A percentile compares a stretch with the other conserved stretches of the same genome.
Evolutionary conservation across 2,329 filamentous ascomycete species (phyloP).

Genomic region (Pseudogymnoascus sp.): DNA sequence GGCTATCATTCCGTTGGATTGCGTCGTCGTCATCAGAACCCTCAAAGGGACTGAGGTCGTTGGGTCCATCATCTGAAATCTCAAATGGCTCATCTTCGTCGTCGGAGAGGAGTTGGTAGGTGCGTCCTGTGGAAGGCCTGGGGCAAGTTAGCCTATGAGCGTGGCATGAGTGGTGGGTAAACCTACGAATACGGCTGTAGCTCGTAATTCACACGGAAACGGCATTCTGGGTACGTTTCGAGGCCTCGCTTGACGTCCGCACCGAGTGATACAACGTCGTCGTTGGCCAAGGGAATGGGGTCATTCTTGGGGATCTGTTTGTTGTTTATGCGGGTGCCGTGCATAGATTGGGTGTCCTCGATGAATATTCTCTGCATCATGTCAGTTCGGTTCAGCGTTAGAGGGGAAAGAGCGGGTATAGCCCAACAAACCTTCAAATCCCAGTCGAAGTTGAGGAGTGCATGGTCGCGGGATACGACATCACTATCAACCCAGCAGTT

Average conservation of each 20-base stretch:
- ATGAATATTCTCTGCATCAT: conserved; percentile 36
- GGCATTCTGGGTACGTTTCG: conserved; percentile 31
- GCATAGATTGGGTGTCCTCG: conserved; percentile 50
- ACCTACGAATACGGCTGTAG: conserved; percentile 24
- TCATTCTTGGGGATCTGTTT: conserved; percentile 30
- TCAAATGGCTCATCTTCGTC: background rate
- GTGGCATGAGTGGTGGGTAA: background rate
- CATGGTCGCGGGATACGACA: conserved; percentile 65
- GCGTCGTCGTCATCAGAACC: background rate
- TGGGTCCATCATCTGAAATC: background rate
- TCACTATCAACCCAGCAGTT: conserved; percentile 66
- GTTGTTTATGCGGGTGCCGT: conserved; percentile 51
- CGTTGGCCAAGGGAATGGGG: conserved; percentile 27
- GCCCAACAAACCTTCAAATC: conserved; percentile 36
- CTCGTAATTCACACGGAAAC: conserved; percentile 23
- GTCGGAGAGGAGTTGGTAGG: conserved; percentile 1
- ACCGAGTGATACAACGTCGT: conserved; percentile 39
- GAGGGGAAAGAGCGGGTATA: background rate
- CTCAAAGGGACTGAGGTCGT: background rate
- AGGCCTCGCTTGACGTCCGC: conserved; percentile 40
- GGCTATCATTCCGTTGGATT: background rate
- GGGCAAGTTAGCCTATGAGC: background rate
- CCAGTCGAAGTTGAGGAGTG: conserved; percentile 41
- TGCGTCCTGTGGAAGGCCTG: background rate
- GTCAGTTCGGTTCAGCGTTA: conserved; percentile 23